These are phyloP conservation scores for Conticribra weissflogii DNA, from an alignment of 108 stramenopile species.

Conservation along the genomic window DNA sequence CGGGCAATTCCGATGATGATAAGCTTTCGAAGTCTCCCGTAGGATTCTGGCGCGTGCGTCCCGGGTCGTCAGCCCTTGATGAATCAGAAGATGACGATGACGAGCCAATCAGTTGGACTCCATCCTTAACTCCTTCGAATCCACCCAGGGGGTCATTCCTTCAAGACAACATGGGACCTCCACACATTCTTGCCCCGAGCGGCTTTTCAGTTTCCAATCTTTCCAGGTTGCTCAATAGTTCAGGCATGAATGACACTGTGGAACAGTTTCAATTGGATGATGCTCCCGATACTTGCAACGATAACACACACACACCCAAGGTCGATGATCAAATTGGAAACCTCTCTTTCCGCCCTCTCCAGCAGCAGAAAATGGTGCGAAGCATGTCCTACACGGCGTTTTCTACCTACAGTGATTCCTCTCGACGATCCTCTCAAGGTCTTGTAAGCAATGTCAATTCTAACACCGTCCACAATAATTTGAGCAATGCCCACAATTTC, in stretches of 20 bases:
- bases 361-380: conserved; percentile 38
- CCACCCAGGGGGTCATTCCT: conserved; percentile 1
- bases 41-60: conserved; percentile 58
- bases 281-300: background rate
- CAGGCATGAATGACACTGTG: background rate
- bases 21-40: conserved; percentile 45
- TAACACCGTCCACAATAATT: conserved; percentile 5
- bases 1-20: conserved; percentile 1
- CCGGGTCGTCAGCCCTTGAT: conserved; percentile 41
- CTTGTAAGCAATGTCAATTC: no score
- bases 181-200: conserved; percentile 17
- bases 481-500: conserved; percentile 8
- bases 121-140: conserved; percentile 4
- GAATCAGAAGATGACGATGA: conserved; percentile 26
- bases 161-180: background rate
- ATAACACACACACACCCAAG: background rate
- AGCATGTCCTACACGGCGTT: conserved; percentile 68
- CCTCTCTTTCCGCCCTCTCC: background rate
- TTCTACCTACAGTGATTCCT: conserved; percentile 32
- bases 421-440: no score
- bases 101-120: conserved; percentile 33
- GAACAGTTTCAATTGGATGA: background rate
- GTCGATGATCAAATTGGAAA: conserved; percentile 39
- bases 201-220: conserved; percentile 27
- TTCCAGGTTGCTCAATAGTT: conserved; percentile 15